phyloP scores from a whole-genome alignment of 768 basidiomycete species.

The Lentinus brumalis region DNA sequence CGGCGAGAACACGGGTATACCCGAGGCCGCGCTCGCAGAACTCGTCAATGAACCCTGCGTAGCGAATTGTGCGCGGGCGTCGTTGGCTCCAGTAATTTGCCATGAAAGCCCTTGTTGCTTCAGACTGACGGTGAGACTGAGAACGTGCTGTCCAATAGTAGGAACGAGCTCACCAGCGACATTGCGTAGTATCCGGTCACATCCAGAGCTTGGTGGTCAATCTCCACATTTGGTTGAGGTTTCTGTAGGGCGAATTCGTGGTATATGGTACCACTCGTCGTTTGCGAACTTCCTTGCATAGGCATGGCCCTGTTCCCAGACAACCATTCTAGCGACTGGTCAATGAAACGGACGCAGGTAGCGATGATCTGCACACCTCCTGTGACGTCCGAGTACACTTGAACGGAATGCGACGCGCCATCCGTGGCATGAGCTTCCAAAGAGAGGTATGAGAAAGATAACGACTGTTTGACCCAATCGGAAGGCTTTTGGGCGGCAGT shows the following conservation, averaged over 20 bases:
- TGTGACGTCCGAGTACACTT: constrained; percentile 43
- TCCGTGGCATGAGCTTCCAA: constrained; percentile 34
- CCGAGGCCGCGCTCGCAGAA: constrained; percentile 7
- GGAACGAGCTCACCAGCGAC: neutral
- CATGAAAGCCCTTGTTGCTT: constrained; percentile 7
- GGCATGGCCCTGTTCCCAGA: constrained; percentile 6
- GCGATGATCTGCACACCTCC: constrained; percentile 28
- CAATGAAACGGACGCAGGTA: neutral
- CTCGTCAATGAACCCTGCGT: constrained; percentile 17
- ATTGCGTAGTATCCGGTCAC: constrained; percentile 17
- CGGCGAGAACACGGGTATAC: neutral
- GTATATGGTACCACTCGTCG: constrained; percentile 10
- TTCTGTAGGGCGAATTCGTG: constrained; percentile 13
- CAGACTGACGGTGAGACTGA: neutral
- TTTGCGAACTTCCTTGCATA: constrained; percentile 10
- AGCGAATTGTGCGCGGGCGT: constrained; percentile 22
- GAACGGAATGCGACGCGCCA: constrained; percentile 33
- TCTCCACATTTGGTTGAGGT: constrained; percentile 8
- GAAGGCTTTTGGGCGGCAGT: constrained; percentile 26
- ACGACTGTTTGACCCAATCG: constrained; percentile 39
- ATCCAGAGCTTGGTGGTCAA: constrained; percentile 14
- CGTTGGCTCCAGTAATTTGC: constrained; percentile 9
- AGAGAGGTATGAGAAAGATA: constrained; percentile 42
- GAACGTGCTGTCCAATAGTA: no score
- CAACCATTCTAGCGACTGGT: constrained; percentile 14